Evolutionary conservation across 2,329 filamentous ascomycete genomes (phyloP).

Genomic region (Aspergillus ruber): DNA sequence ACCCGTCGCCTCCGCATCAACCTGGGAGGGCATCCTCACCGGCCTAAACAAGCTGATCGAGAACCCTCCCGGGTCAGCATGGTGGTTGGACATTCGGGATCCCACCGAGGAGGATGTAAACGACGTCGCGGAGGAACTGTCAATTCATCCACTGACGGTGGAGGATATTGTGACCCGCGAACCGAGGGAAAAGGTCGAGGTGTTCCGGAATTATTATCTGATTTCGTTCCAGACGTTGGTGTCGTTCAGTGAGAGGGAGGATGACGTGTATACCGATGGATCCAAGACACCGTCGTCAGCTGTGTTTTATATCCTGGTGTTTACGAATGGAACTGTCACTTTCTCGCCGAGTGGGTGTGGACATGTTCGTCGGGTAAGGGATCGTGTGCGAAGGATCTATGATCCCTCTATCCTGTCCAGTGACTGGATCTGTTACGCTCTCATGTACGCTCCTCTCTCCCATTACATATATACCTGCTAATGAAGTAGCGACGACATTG

Average conservation of each 20-base stretch:
- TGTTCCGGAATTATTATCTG: conserved; percentile 95
- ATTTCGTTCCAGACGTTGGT: conserved; percentile 88
- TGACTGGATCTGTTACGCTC: conserved; percentile 97
- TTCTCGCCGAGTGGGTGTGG: conserved; percentile 83
- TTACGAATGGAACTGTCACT: conserved; percentile 84
- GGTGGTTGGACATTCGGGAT: conserved; percentile 92
- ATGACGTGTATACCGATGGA: conserved; percentile 53
- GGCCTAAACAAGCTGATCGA: neutral
- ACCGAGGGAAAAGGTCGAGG: conserved; percentile 92
- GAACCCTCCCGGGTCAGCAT: conserved; percentile 45
- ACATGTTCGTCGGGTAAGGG: conserved; percentile 78
- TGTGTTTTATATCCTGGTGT: conserved; percentile 92
- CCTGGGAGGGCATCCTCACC: conserved; percentile 16
- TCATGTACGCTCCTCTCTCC: conserved; percentile 60
- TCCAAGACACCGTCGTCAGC: conserved; percentile 63
- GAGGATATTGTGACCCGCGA: conserved; percentile 95
- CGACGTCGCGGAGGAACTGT: conserved; percentile 81
- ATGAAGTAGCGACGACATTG: conserved; percentile 72
- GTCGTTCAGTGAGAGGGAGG: conserved; percentile 63
- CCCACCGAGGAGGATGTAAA: conserved; percentile 80
- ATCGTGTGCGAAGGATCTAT: conserved; percentile 79
- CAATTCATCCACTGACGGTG: conserved; percentile 85
- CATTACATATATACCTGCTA: neutral
- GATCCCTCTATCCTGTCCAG: conserved; percentile 87
- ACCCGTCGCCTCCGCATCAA: conserved; percentile 10